phyloP scores from a whole-genome alignment of 2,329 filamentous ascomycete species.

The Scortechinia acanthostroma region DNA sequence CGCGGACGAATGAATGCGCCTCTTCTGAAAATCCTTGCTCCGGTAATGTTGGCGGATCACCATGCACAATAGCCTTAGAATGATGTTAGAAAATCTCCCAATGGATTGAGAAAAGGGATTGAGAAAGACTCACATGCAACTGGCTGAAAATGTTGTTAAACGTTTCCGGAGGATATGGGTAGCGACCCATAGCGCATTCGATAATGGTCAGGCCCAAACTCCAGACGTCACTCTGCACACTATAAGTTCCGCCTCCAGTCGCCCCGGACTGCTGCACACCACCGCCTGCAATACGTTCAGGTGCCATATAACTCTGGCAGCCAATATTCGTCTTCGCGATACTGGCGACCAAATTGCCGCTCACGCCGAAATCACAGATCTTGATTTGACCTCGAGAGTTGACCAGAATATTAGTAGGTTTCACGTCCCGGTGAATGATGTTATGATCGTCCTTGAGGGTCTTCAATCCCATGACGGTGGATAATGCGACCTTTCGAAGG shows the following conservation, averaged over 20 bases:
- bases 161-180: slow-evolving; percentile 93
- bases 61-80: slow-evolving; percentile 85
- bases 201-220: slow-evolving; percentile 89
- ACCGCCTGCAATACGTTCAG: slow-evolving; percentile 85
- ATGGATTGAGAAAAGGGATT: slow-evolving; percentile 5
- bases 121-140: slow-evolving; percentile 65
- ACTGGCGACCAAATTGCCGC: slow-evolving; percentile 89
- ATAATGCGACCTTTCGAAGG: slow-evolving; percentile 80
- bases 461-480: slow-evolving; percentile 85
- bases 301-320: slow-evolving; percentile 98
- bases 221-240: slow-evolving; percentile 97
- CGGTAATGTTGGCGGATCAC: slow-evolving; percentile 85
- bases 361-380: slow-evolving; percentile 97
- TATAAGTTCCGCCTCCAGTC: slow-evolving; percentile 77
- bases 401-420: slow-evolving; percentile 94
- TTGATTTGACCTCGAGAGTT: slow-evolving; percentile 89
- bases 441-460: slow-evolving; percentile 95
- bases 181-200: slow-evolving; percentile 87
- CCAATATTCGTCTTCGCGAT: slow-evolving; percentile 99
- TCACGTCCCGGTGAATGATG: slow-evolving; percentile 97
- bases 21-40: slow-evolving; percentile 69
- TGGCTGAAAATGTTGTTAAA: slow-evolving; percentile 98
- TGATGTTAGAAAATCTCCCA: not conserved
- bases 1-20: slow-evolving; percentile 79
- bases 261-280: slow-evolving; percentile 67